phyloP scores from a whole-genome alignment of 23 red algal species.

The Rhodosorus marinus region DNA sequence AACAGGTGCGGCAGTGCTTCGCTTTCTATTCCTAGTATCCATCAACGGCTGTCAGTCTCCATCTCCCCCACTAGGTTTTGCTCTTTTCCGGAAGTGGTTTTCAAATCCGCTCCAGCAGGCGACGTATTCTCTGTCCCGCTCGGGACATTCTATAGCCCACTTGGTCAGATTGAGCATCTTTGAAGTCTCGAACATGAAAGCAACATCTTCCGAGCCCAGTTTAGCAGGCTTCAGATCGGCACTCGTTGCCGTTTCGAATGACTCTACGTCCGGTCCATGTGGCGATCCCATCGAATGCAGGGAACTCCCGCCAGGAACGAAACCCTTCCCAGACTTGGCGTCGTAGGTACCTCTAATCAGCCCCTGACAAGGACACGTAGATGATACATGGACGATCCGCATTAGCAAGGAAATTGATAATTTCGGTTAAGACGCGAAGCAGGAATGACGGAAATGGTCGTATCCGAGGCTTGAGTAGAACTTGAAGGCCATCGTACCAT shows the following conservation, averaged over 20 bases:
- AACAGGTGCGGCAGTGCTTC: no score
- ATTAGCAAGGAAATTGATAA: no score
- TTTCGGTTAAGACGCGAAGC: no score
- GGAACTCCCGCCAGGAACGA: conserved; percentile 43
- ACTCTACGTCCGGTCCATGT: conserved; percentile 54
- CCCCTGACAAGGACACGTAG: no score
- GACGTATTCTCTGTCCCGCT: conserved; percentile 22
- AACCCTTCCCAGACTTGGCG: conserved; percentile 29
- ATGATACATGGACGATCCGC: no score
- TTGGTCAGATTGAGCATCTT: conserved; percentile 52
- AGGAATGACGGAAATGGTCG: no score
- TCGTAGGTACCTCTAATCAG: conserved; percentile 41
- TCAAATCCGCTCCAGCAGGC: conserved; percentile 28
- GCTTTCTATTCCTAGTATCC: no score
- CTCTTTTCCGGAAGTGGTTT: conserved; percentile 4
- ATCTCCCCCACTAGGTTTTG: no score
- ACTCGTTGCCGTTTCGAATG: conserved; percentile 8
- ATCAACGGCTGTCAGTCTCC: no score
- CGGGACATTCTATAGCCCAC: conserved; percentile 17
- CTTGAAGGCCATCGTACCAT: no score
- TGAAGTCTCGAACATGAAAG: conserved; percentile 72
- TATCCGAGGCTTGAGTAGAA: no score
- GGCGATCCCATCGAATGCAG: conserved; percentile 41
- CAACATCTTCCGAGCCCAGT: conserved; percentile 13
- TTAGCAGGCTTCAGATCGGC: conserved; percentile 6